Percentiles rank a stretch among this genome's conserved stretches.
phyloP scores from a whole-genome alignment of 2,329 filamentous ascomycete genomes.

The Ceratocystis smalleyi region DNA sequence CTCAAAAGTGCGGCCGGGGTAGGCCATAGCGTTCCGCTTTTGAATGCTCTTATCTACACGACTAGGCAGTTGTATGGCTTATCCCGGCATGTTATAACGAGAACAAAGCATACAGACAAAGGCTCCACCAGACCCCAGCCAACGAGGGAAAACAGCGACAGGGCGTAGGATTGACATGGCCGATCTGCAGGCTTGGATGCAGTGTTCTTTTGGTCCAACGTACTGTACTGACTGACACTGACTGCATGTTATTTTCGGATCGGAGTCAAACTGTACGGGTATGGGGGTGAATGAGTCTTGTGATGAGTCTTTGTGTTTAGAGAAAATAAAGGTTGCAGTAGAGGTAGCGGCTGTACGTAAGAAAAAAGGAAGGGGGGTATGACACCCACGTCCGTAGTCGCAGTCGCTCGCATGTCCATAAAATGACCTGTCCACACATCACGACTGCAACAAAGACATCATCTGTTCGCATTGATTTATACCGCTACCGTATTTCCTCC shows the following conservation, averaged over 20 bases:
- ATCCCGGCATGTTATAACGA: background rate
- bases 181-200: background rate
- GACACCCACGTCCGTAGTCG: background rate
- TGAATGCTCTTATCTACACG: background rate
- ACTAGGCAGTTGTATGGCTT: background rate
- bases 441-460: background rate
- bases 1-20: background rate
- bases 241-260: background rate
- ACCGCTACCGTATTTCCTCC: too few relatives aligned
- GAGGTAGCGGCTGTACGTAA: background rate
- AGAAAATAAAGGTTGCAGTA: background rate
- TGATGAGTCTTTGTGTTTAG: background rate
- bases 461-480: background rate
- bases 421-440: background rate
- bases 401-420: background rate
- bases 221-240: background rate
- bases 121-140: background rate
- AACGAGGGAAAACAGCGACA: background rate
- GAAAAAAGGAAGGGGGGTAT: background rate
- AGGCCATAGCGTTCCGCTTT: background rate
- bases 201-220: conserved; percentile 2
- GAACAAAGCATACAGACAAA: background rate
- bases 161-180: conserved; percentile 12
- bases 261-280: background rate
- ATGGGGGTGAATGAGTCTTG: background rate